Percentiles rank a stretch among this genome's conserved stretches.
Evolutionary conservation across 2,329 filamentous ascomycete species (phyloP).

Genomic region (Exophiala oligosperma): DNA sequence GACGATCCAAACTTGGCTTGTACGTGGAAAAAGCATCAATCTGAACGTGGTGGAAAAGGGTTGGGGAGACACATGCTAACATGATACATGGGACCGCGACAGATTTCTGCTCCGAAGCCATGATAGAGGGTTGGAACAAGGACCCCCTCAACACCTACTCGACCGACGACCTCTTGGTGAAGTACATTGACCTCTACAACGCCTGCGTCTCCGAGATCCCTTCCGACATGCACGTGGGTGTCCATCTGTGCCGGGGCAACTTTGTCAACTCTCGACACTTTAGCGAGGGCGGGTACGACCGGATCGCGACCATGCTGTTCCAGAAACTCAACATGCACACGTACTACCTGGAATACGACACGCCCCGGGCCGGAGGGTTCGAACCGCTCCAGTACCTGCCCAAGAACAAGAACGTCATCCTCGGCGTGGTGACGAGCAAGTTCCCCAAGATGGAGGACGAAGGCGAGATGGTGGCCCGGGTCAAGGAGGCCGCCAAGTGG

Average conservation of each 20-base stretch:
- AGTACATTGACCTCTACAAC: constrained; percentile 72
- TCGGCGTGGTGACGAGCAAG: constrained; percentile 61
- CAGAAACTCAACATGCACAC: constrained; percentile 58
- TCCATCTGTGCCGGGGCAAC: constrained; percentile 66
- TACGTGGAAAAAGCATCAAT: constrained; percentile 32
- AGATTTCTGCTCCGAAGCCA: constrained; percentile 68
- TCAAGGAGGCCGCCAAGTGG: constrained; percentile 60
- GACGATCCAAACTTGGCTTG: constrained; percentile 62
- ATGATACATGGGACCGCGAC: too few relatives aligned
- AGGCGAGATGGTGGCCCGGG: constrained; percentile 56
- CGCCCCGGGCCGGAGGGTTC: constrained; percentile 59
- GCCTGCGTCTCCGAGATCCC: constrained; percentile 61
- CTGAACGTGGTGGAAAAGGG: too few relatives aligned
- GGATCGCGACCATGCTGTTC: constrained; percentile 63
- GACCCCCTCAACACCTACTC: constrained; percentile 65
- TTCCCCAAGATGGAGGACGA: constrained; percentile 58
- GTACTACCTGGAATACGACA: constrained; percentile 66
- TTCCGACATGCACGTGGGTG: constrained; percentile 67
- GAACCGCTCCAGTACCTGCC: constrained; percentile 60
- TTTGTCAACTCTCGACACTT: constrained; percentile 63
- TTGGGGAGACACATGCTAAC: too few relatives aligned
- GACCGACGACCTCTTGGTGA: constrained; percentile 66
- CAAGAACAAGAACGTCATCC: constrained; percentile 57
- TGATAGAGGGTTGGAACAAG: constrained; percentile 64
- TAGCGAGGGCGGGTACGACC: constrained; percentile 62